Percentiles rank a stretch among this genome's conserved stretches.
Conservation (phyloP, 2,329 filamentous ascomycete species). For the Onygenales sp. region DNA sequence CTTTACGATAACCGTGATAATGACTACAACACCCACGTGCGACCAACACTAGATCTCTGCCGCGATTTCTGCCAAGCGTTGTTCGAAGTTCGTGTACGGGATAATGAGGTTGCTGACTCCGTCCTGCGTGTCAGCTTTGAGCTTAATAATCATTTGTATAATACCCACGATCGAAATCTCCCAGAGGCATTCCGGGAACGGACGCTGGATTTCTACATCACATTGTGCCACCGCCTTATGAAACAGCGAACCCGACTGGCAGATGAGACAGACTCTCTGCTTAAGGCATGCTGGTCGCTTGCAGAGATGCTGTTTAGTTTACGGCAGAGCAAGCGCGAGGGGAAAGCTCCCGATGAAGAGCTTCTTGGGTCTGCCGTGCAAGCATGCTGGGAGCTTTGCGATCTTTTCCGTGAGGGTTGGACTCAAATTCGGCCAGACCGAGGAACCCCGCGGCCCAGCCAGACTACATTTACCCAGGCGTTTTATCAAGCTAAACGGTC, state of each 20-base stretch:
- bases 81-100: constrained; percentile 72
- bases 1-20: constrained; percentile 75
- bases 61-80: constrained; percentile 86
- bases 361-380: constrained; percentile 79
- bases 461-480: constrained; percentile 60
- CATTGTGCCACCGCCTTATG: constrained; percentile 90
- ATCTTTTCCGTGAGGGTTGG: constrained; percentile 89
- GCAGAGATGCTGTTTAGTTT: constrained; percentile 91
- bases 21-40: constrained; percentile 57
- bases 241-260: constrained; percentile 73
- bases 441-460: constrained; percentile 72
- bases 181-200: constrained; percentile 82
- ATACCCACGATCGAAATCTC: constrained; percentile 74
- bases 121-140: constrained; percentile 89
- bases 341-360: constrained; percentile 67
- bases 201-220: constrained; percentile 90
- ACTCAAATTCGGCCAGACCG: constrained; percentile 78
- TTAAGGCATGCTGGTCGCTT: constrained; percentile 79
- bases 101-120: constrained; percentile 73
- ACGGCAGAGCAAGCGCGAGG: constrained; percentile 69
- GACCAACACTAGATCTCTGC: constrained; percentile 73
- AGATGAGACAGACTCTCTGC: constrained; percentile 72
- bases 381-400: constrained; percentile 89
- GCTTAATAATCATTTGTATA: constrained; percentile 90
- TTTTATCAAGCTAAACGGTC: constrained; percentile 40